A percentile compares a stretch with the other conserved stretches of the same genome.
phyloP scores from a whole-genome alignment of 805 yeast genomes.

The Millerozyma miso region DNA sequence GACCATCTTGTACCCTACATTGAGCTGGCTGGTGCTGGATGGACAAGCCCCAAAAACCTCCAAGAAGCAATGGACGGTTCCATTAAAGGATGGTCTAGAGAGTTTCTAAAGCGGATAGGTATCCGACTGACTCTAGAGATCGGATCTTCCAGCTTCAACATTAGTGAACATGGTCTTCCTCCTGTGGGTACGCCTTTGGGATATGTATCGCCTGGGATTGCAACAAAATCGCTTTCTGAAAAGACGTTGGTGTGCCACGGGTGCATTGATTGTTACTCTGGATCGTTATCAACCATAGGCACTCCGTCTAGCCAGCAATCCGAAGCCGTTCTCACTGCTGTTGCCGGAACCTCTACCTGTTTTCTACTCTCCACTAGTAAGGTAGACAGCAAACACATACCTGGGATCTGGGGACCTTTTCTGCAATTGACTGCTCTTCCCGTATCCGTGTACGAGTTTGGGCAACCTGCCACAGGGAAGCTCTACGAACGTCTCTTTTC shows the following conservation, averaged over 20 bases:
- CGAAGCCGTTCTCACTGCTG: conserved; percentile 34
- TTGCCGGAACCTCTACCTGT: conserved; percentile 65
- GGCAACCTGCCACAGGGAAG: conserved; percentile 57
- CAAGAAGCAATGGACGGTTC: conserved; percentile 51
- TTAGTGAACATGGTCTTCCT: conserved; percentile 3
- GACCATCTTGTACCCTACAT: conserved; percentile 11
- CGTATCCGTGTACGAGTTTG: conserved; percentile 45
- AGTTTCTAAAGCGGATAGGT: conserved; percentile 18
- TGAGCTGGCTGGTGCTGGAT: conserved; percentile 1
- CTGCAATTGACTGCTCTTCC: conserved; percentile 25
- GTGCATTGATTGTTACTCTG: conserved; percentile 57
- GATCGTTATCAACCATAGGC: conserved; percentile 40
- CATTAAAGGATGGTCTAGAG: conserved; percentile 47
- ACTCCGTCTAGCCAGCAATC: neutral
- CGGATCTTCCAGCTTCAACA: conserved; percentile 22
- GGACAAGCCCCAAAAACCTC: neutral
- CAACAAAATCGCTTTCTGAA: neutral
- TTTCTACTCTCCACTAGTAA: conserved; percentile 31
- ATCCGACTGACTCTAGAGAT: conserved; percentile 20
- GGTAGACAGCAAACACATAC: conserved; percentile 9
- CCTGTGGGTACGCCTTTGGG: conserved; percentile 20
- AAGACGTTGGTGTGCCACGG: conserved; percentile 37
- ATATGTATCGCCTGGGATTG: conserved; percentile 1
- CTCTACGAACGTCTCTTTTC: conserved; percentile 45
- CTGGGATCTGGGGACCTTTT: conserved; percentile 64